Evolutionary conservation across 257 asterid species (phyloP).

Genomic region (Lycium barbarum): DNA sequence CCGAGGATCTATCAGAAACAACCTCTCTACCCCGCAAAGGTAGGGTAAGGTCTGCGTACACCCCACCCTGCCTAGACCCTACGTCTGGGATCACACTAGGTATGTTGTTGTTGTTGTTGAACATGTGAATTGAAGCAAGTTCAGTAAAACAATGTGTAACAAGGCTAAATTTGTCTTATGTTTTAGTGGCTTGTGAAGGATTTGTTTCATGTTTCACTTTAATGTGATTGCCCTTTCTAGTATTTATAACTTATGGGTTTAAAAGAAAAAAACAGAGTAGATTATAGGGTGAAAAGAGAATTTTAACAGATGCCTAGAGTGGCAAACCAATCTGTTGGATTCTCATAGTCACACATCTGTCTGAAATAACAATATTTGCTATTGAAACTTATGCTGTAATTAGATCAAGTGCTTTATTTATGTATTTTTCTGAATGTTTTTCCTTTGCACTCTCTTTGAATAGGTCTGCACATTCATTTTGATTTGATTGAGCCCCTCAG

Average conservation of each 20-base stretch:
- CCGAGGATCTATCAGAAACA: no score
- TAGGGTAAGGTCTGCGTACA: no score
- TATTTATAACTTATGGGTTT: neutral
- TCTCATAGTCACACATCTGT: neutral
- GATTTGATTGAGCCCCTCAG: neutral
- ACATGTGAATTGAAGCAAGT: neutral
- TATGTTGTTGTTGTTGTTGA: neutral
- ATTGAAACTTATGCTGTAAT: conserved; percentile 8
- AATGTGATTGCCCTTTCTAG: neutral
- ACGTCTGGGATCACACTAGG: no score
- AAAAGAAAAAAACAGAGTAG: neutral
- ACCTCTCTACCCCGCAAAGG: no score
- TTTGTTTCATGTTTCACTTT: neutral
- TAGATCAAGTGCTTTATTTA: neutral
- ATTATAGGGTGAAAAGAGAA: conserved; percentile 23
- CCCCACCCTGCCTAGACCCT: no score
- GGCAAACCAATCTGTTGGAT: conserved; percentile 7
- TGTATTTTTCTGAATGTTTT: neutral
- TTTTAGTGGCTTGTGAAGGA: neutral
- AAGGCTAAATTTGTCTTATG: neutral
- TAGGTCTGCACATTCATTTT: neutral
- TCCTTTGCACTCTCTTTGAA: conserved; percentile 15
- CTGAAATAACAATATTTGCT: neutral
- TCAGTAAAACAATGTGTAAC: conserved; percentile 3
- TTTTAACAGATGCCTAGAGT: neutral